Evolutionary conservation across 139 green algal genomes (phyloP).

Genomic region (Micromonas commoda): DNA sequence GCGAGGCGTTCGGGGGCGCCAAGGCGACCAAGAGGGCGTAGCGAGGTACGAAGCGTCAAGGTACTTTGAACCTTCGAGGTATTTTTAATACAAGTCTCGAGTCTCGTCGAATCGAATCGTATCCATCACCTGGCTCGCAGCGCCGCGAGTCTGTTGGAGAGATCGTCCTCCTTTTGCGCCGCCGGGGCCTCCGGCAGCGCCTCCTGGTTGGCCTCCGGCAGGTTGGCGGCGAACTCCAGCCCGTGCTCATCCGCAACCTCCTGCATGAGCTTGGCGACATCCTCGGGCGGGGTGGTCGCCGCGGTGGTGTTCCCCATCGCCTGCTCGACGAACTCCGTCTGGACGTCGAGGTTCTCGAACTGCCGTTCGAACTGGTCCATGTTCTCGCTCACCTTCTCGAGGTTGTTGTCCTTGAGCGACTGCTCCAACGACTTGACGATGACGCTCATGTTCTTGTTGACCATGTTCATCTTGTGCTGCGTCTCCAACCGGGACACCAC

Average conservation of each 20-base stretch:
- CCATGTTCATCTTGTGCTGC: slow-evolving; percentile 72
- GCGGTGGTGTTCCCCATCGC: slow-evolving; percentile 80
- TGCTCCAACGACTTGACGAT: slow-evolving; percentile 91
- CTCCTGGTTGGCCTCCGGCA: slow-evolving; percentile 52
- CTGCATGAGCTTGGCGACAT: slow-evolving; percentile 84
- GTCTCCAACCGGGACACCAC: slow-evolving; percentile 84
- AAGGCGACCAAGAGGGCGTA: neutral
- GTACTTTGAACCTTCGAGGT: neutral
- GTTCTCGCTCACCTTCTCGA: slow-evolving; percentile 74
- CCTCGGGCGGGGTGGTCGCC: slow-evolving; percentile 84
- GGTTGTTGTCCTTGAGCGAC: slow-evolving; percentile 75
- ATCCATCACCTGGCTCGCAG: slow-evolving; percentile 36
- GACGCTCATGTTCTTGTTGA: slow-evolving; percentile 85
- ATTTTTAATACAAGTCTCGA: neutral
- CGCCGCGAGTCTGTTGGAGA: slow-evolving; percentile 65
- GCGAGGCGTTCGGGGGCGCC: neutral
- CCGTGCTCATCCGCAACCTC: slow-evolving; percentile 83
- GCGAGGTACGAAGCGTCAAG: neutral
- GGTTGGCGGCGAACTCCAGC: slow-evolving; percentile 59
- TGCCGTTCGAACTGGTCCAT: slow-evolving; percentile 95
- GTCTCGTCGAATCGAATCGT: neutral
- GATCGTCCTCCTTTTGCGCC: slow-evolving; percentile 51
- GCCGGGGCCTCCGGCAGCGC: slow-evolving; percentile 32
- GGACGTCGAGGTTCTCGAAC: slow-evolving; percentile 94
- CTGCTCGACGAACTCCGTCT: slow-evolving; percentile 78